Conservation (phyloP, 805 yeast genomes). For the Zygosaccharomyces pseudorouxii region DNA sequence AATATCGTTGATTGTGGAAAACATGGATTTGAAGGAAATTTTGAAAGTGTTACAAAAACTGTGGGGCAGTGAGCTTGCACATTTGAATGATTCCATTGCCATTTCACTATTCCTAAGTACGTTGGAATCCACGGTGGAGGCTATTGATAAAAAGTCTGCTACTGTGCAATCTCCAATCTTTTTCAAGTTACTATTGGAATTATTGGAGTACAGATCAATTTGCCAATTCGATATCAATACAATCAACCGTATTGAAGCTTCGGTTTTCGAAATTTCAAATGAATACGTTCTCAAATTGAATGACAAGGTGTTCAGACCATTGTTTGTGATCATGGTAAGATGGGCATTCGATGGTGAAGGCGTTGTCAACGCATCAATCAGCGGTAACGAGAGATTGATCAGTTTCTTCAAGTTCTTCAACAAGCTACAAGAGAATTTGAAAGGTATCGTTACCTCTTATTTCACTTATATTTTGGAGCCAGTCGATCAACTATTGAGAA, state of each 20-base stretch:
- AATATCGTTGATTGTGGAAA: slow-evolving; percentile 55
- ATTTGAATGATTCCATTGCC: slow-evolving; percentile 40
- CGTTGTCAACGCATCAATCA: slow-evolving; percentile 40
- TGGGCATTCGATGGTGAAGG: slow-evolving; percentile 93
- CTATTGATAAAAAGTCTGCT: slow-evolving; percentile 68
- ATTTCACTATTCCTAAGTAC: slow-evolving; percentile 68
- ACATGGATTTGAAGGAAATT: slow-evolving; percentile 61
- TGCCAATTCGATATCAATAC: slow-evolving; percentile 65
- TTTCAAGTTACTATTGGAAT: slow-evolving; percentile 59
- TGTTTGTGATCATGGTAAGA: slow-evolving; percentile 76
- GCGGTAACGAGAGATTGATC: slow-evolving; percentile 53
- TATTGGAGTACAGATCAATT: slow-evolving; percentile 65
- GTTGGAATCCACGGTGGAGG: slow-evolving; percentile 61
- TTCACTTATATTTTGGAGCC: slow-evolving; percentile 80
- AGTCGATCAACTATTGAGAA: slow-evolving; percentile 51
- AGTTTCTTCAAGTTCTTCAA: slow-evolving; percentile 85
- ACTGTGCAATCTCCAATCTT: slow-evolving; percentile 63
- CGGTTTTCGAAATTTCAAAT: slow-evolving; percentile 68
- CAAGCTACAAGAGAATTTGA: slow-evolving; percentile 75
- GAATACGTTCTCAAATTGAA: slow-evolving; percentile 82
- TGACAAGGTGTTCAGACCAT: slow-evolving; percentile 89
- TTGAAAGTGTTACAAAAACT: slow-evolving; percentile 56
- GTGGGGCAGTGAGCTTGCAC: slow-evolving; percentile 48
- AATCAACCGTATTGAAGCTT: slow-evolving; percentile 72
- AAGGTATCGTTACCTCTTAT: slow-evolving; percentile 83